Evolutionary conservation across 2,329 filamentous ascomycete species (phyloP).

Genomic region (Gaeumannomyces tritici): DNA sequence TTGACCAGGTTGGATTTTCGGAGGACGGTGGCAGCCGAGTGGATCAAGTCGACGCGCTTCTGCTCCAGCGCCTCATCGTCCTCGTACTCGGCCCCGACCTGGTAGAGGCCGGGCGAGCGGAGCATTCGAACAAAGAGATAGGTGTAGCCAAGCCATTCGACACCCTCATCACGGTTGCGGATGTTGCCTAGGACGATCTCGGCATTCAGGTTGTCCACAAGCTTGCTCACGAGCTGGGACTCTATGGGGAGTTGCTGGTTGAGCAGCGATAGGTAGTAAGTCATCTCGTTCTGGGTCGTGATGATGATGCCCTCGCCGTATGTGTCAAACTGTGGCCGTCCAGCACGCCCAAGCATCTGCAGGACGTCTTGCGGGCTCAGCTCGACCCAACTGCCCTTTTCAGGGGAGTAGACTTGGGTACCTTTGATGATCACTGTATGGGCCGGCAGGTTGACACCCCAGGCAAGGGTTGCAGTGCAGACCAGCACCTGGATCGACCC

Average conservation of each 20-base stretch:
- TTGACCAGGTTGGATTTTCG: slow-evolving; percentile 85
- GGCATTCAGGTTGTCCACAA: slow-evolving; percentile 93
- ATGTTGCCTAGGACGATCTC: slow-evolving; percentile 94
- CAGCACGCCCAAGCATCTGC: slow-evolving; percentile 96
- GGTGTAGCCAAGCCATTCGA: slow-evolving; percentile 98
- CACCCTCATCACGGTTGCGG: slow-evolving; percentile 82
- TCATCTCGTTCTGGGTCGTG: slow-evolving; percentile 87
- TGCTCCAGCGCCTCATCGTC: slow-evolving; percentile 87
- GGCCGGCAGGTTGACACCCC: slow-evolving; percentile 96
- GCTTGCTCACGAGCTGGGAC: slow-evolving; percentile 84
- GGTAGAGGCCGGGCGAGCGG: slow-evolving; percentile 86
- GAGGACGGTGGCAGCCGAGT: slow-evolving; percentile 80
- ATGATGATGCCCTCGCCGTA: slow-evolving; percentile 99
- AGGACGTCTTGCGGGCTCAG: slow-evolving; percentile 94
- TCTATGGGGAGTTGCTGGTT: slow-evolving; percentile 98
- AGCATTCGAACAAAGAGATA: slow-evolving; percentile 98
- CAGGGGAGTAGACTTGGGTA: slow-evolving; percentile 93
- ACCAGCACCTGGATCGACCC: slow-evolving; percentile 91
- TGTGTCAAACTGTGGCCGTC: slow-evolving; percentile 91
- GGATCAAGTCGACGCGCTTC: slow-evolving; percentile 93
- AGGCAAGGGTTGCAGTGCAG: slow-evolving; percentile 94
- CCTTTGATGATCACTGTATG: slow-evolving; percentile 99
- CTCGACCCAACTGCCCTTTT: slow-evolving; percentile 98
- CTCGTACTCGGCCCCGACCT: slow-evolving; percentile 92
- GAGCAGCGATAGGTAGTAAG: slow-evolving; percentile 92